Conservation (phyloP, 2,329 filamentous ascomycete species). For the Ascochyta lentis region DNA sequence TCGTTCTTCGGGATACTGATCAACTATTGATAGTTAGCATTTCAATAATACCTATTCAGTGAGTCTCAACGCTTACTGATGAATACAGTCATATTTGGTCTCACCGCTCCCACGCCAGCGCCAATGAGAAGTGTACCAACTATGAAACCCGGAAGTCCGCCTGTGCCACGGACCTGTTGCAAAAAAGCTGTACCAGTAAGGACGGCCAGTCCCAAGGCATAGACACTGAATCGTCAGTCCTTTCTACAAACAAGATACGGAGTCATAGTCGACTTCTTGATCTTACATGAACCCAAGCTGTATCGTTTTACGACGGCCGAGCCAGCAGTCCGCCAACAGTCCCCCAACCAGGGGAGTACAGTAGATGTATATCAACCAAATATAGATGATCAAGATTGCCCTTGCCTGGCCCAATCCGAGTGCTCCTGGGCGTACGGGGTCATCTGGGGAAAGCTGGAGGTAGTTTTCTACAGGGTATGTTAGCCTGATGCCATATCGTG, state of each 20-base stretch:
- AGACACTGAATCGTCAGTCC: constrained; percentile 8
- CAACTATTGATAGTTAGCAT: constrained; percentile 18
- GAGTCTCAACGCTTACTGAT: constrained; percentile 3
- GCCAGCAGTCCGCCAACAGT: constrained; percentile 41
- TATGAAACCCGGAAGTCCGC: constrained; percentile 9
- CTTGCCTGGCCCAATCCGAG: constrained; percentile 22
- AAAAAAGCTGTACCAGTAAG: constrained; percentile 7
- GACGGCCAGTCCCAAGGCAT: constrained; percentile 7
- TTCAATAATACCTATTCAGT: not conserved
- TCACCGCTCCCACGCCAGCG: constrained; percentile 8
- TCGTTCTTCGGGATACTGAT: constrained; percentile 26
- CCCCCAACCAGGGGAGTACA: constrained; percentile 35
- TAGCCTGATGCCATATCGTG: not conserved
- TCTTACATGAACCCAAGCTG: constrained; percentile 27
- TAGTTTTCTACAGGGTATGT: constrained; percentile 42
- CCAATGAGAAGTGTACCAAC: constrained; percentile 6
- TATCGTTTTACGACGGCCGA: constrained; percentile 43
- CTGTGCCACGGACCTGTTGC: not conserved
- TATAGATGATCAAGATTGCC: constrained; percentile 59
- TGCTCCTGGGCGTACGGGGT: constrained; percentile 34
- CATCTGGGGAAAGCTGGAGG: constrained; percentile 39
- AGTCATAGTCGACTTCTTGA: constrained; percentile 1
- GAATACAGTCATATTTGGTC: constrained; percentile 9
- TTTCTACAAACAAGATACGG: not conserved
- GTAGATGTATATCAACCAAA: constrained; percentile 59